phyloP scores from a whole-genome alignment of 768 basidiomycete genomes.

The Agrocybe chaxingu region DNA sequence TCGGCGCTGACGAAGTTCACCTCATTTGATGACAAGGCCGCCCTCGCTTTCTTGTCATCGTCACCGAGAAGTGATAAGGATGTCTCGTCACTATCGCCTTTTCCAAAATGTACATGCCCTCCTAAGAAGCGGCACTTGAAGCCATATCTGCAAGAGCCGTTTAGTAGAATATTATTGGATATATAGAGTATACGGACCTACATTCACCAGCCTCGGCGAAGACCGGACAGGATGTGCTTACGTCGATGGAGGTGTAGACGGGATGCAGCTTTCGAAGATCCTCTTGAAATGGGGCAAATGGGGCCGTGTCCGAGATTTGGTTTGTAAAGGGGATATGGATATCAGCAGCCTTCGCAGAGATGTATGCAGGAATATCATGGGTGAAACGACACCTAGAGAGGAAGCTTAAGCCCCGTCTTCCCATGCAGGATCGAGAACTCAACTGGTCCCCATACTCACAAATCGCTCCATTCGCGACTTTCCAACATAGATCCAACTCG shows the following conservation, averaged over 20 bases:
- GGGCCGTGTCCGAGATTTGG: constrained; percentile 41
- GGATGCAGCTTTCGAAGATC: constrained; percentile 25
- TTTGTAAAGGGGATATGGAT: constrained; percentile 52
- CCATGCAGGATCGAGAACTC: constrained; percentile 2
- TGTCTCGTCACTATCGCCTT: not conserved
- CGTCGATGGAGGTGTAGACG: constrained; percentile 39
- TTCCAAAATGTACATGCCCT: constrained; percentile 48
- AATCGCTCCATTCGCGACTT: constrained; percentile 60
- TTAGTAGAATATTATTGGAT: not conserved
- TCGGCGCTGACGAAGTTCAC: constrained; percentile 65
- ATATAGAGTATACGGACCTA: constrained; percentile 31
- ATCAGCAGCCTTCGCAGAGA: constrained; percentile 73
- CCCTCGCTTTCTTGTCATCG: constrained; percentile 52
- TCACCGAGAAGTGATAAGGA: constrained; percentile 45
- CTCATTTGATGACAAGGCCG: constrained; percentile 51
- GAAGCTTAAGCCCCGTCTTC: not conserved
- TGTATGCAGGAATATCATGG: constrained; percentile 76
- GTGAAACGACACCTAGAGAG: constrained; percentile 68
- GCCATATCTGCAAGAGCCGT: constrained; percentile 49
- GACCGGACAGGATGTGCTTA: constrained; percentile 58
- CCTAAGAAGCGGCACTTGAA: constrained; percentile 91
- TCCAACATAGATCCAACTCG: constrained; percentile 81
- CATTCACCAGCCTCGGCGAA: constrained; percentile 72
- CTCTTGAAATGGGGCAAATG: constrained; percentile 42
- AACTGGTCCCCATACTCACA: constrained; percentile 76